These are phyloP conservation scores for Ascochyta viciae-villosae DNA, from an alignment of 2,329 filamentous ascomycete genomes.

Conservation along the genomic window DNA sequence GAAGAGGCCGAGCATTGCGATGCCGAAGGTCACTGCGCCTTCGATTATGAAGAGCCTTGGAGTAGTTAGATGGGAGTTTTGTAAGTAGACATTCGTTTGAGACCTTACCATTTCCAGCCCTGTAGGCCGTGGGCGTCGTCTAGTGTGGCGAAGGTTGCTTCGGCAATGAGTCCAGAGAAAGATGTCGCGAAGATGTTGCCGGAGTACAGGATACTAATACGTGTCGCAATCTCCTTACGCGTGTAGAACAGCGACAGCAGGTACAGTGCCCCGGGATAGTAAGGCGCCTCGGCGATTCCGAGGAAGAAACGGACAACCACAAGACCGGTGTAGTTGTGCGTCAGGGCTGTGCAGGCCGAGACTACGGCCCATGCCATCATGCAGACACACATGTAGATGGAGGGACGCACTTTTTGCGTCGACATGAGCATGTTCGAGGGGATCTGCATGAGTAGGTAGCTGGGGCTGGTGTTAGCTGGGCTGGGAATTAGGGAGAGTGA, in stretches of 20 bases:
- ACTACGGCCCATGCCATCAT: slow-evolving; percentile 44
- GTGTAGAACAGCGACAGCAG: slow-evolving; percentile 71
- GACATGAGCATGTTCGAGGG: slow-evolving; percentile 56
- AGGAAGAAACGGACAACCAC: slow-evolving; percentile 40
- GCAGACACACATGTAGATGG: slow-evolving; percentile 43
- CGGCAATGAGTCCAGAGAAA: slow-evolving; percentile 25
- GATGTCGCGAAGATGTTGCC: slow-evolving; percentile 22
- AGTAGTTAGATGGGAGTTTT: too few relatives aligned
- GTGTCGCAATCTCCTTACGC: slow-evolving; percentile 52
- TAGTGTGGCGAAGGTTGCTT: slow-evolving; percentile 23
- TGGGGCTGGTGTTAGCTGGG: neutral
- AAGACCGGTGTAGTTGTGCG: slow-evolving; percentile 40
- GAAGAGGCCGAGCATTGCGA: slow-evolving; percentile 44
- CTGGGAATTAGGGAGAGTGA: neutral
- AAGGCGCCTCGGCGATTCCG: slow-evolving; percentile 48
- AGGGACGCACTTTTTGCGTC: slow-evolving; percentile 37
- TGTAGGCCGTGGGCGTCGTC: slow-evolving; percentile 24
- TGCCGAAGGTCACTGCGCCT: slow-evolving; percentile 33
- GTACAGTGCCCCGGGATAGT: slow-evolving; percentile 67
- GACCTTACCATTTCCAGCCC: slow-evolving; percentile 21
- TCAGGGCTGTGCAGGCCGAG: slow-evolving; percentile 33
- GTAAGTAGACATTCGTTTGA: too few relatives aligned
- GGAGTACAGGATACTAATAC: slow-evolving; percentile 16
- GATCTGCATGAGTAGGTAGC: slow-evolving; percentile 40
- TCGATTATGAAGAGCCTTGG: slow-evolving; percentile 33